phyloP scores from a whole-genome alignment of 2,329 filamentous ascomycete species.

The Aspergillus ruber region DNA sequence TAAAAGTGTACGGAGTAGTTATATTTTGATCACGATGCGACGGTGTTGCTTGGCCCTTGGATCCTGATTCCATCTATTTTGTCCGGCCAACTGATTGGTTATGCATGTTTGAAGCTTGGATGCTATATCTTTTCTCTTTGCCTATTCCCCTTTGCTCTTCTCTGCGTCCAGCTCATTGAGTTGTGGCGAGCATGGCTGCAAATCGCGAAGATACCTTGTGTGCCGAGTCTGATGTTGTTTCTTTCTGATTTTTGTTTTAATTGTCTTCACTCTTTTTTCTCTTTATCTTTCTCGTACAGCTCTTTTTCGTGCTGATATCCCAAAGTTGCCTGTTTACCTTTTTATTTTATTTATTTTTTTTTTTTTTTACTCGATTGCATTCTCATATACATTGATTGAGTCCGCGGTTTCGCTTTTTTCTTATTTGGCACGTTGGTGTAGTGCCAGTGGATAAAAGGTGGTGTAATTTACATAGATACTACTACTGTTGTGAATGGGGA shows the following conservation, averaged over 20 bases:
- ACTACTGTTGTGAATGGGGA: no score
- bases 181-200: neutral
- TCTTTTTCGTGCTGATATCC: conserved; percentile 11
- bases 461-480: no score
- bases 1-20: neutral
- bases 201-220: conserved; percentile 24
- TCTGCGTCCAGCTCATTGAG: neutral
- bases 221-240: conserved; percentile 16
- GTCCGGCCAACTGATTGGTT: neutral
- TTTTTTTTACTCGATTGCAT: no score
- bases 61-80: conserved; percentile 1
- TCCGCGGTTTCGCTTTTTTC: no score
- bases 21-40: neutral
- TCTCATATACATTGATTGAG: no score
- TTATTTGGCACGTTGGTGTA: no score
- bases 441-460: no score
- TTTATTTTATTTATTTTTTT: no score
- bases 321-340: conserved; percentile 2
- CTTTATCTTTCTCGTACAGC: conserved; percentile 3
- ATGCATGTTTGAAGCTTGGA: conserved; percentile 1
- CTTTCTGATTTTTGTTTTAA: conserved; percentile 7
- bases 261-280: conserved; percentile 10
- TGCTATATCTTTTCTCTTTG: conserved; percentile 1
- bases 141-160: neutral
- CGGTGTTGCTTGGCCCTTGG: neutral